Base-by-base conservation (phyloP, 352 stramenopile genomes). In the Phytophthora crassamura region DNA sequence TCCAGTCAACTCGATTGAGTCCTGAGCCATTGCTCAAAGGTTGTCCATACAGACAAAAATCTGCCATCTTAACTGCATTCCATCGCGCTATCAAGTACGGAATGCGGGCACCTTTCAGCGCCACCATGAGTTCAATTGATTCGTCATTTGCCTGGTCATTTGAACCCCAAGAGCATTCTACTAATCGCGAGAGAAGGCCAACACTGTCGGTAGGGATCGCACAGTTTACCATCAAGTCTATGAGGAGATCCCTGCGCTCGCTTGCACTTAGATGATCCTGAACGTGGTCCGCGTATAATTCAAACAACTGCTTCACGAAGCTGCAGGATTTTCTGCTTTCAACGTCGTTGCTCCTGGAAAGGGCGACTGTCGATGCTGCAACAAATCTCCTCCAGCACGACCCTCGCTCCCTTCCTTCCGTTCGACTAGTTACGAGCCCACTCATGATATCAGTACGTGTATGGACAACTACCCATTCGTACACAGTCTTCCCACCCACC, bases 21-120 rank as follows among this genome's bases (percentile, higher is more conserved):
- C 5, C 32, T 22, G 10, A 9, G 28, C 49, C 10, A 43, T 42
- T 32, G 30, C 11, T 49, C 22, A 32, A 28, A 9, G 18, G 16
- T 40, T 51, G 5, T 16, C 16, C 28, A 35, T 35, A 48, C 9
- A 67, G 18, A 20, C 43, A 67, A 12, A 60, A 67, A 30, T 58
- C 63, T 28, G 40, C 39, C 4, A 84, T 15, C 1, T n/a, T 25
- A 28, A 75, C 11, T 5, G 76, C 71, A 59, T 88, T 85, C 71
- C 72, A 86, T 5, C 64, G 64, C 6, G 61, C 72, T 10, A 76
- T 52, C 8, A 30, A 15, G 16, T 71, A 57, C 15, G 85, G 30
- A 10, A 80, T 20, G 2, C 4, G 10, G 0, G 32, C 42, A 47
- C 32, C 32, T 15, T 53, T 54, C 14, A 66, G 7, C 12, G 16